Evolutionary conservation across 2,329 filamentous ascomycete genomes (phyloP).

Genomic region (Atkinsonella texensis): DNA sequence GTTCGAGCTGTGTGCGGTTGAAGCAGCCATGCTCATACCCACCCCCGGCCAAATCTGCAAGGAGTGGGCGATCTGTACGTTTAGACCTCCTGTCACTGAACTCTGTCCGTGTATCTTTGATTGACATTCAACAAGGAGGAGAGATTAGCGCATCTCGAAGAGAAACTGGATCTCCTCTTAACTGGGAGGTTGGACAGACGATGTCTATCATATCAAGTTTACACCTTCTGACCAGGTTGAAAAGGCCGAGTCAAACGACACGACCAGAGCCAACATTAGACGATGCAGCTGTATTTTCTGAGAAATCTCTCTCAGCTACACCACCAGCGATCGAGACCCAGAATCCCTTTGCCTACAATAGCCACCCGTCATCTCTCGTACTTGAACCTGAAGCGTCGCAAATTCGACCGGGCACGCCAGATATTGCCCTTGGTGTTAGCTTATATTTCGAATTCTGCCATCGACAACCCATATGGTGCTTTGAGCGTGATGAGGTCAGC

Average conservation of each 20-base stretch:
- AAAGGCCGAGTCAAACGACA: conserved; percentile 16
- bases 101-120: background rate
- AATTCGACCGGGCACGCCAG: conserved; percentile 18
- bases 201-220: conserved; percentile 5
- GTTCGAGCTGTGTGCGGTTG: conserved; percentile 37
- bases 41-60: conserved; percentile 22
- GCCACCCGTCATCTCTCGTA: conserved; percentile 13
- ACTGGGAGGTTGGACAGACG: conserved; percentile 25
- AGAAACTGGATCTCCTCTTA: conserved; percentile 38
- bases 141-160: conserved; percentile 36
- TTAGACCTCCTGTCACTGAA: background rate
- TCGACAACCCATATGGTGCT: conserved; percentile 32
- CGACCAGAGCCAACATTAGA: conserved; percentile 19
- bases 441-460: conserved; percentile 33
- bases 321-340: conserved; percentile 16
- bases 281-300: conserved; percentile 18
- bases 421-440: conserved; percentile 22
- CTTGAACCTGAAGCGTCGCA: conserved; percentile 17
- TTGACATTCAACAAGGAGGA: conserved; percentile 26
- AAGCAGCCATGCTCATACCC: conserved; percentile 36
- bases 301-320: conserved; percentile 22
- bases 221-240: conserved; percentile 17
- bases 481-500: conserved; percentile 28
- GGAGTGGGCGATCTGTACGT: conserved; percentile 32
- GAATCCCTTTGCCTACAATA: conserved; percentile 8